These are phyloP conservation scores for Suillus sp. DNA, from an alignment of 768 basidiomycete species.

Conservation along the genomic window DNA sequence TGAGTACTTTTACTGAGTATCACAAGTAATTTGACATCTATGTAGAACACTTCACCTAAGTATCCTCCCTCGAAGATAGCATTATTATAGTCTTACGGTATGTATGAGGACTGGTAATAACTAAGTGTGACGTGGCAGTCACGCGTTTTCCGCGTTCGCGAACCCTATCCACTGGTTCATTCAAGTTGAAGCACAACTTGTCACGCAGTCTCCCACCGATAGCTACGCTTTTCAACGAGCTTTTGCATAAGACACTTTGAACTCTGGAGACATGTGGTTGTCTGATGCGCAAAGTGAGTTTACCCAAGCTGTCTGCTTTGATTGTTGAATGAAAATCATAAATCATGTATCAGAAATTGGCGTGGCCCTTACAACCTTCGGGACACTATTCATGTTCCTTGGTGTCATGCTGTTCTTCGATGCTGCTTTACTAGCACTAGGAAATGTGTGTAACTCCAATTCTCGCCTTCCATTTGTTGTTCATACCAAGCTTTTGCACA, in stretches of 20 bases:
- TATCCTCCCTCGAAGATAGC: not conserved
- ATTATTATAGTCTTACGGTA: not conserved
- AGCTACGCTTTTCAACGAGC: not conserved
- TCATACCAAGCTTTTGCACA: conserved; percentile 34
- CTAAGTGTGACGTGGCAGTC: conserved; percentile 7
- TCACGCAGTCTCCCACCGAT: not conserved
- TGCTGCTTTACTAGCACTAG: conserved; percentile 92
- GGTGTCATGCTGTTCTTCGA: conserved; percentile 98
- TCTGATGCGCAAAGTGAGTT: conserved; percentile 52
- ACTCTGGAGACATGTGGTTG: conserved; percentile 44
- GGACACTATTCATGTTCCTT: conserved; percentile 92
- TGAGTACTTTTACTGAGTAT: not conserved
- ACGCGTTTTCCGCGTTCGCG: not conserved
- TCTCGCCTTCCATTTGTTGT: conserved; percentile 9
- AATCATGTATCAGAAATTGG: conserved; percentile 84
- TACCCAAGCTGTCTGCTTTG: not conserved
- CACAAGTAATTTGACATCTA: not conserved
- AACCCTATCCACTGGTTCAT: not conserved
- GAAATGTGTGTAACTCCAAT: conserved; percentile 68
- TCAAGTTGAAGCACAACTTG: not conserved
- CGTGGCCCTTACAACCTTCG: conserved; percentile 95
- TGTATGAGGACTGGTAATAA: no score
- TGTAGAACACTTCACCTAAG: not conserved
- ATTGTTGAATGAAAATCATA: conserved; percentile 7
- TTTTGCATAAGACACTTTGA: conserved; percentile 5